A percentile compares a stretch with the other conserved stretches of the same genome.
phyloP scores from a whole-genome alignment of 2,329 filamentous ascomycete species.

The Paraphaeosphaeria minitans region DNA sequence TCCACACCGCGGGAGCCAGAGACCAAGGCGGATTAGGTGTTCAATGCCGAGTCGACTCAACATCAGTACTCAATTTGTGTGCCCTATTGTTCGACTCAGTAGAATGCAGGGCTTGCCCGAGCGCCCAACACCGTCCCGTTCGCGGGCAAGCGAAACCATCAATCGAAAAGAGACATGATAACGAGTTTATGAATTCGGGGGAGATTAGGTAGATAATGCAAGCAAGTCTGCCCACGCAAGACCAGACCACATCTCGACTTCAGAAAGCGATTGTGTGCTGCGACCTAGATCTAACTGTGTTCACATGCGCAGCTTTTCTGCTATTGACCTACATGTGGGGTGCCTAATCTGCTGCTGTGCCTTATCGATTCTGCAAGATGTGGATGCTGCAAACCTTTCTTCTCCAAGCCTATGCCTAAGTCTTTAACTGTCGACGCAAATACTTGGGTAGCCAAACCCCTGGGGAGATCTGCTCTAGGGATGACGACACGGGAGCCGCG shows the following conservation, averaged over 20 bases:
- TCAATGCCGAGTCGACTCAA: background rate
- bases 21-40: background rate
- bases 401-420: background rate
- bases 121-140: no score
- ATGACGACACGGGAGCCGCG: slow-evolving; percentile 13
- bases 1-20: background rate
- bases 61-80: background rate
- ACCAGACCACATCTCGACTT: background rate
- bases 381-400: background rate
- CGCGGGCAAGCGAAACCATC: background rate
- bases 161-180: background rate
- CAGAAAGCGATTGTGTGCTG: background rate
- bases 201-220: background rate
- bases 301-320: background rate
- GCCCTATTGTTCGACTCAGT: background rate
- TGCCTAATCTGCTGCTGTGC: no score
- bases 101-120: background rate
- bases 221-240: background rate
- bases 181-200: background rate
- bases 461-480: slow-evolving; percentile 8
- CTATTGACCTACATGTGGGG: background rate
- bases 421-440: background rate
- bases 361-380: background rate
- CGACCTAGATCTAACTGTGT: background rate
- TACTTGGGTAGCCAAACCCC: background rate